A percentile compares a stretch with the other conserved stretches of the same genome.
phyloP scores from a whole-genome alignment of 495 filamentous ascomycete genomes.

The Neurospora intermedia region DNA sequence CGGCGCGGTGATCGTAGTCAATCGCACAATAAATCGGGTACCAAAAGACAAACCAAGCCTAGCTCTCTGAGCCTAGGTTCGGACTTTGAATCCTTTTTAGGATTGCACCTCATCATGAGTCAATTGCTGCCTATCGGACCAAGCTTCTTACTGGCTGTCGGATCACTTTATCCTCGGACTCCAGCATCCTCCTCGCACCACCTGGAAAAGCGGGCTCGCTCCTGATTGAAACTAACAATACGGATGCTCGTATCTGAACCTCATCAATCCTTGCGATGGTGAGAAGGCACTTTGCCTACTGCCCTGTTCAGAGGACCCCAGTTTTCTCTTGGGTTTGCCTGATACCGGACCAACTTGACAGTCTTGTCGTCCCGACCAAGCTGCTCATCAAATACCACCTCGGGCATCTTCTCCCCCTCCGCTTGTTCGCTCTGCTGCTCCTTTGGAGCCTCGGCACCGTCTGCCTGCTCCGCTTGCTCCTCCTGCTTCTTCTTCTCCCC shows the following conservation, averaged over 20 bases:
- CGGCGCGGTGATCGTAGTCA: not conserved
- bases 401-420: slow-evolving; percentile 26
- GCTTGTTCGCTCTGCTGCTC: slow-evolving; percentile 6
- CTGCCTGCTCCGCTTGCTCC: slow-evolving; percentile 7
- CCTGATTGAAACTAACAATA: not conserved
- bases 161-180: not conserved
- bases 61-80: not conserved
- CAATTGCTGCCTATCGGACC: not conserved
- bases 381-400: slow-evolving; percentile 73
- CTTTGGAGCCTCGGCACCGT: slow-evolving; percentile 16
- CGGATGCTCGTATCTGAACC: not conserved
- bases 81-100: not conserved
- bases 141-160: not conserved
- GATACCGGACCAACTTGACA: slow-evolving; percentile 68
- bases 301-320: slow-evolving; percentile 89
- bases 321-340: slow-evolving; percentile 75
- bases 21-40: not conserved
- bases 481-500: slow-evolving; percentile 16
- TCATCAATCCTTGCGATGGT: not conserved
- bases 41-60: not conserved
- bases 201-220: not conserved
- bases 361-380: slow-evolving; percentile 56
- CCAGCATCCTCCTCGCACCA: not conserved
- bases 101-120: not conserved
- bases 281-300: slow-evolving; percentile 28